These are phyloP conservation scores for Metarhizium anisopliae DNA, from an alignment of 2,329 filamentous ascomycete species.

Conservation along the genomic window DNA sequence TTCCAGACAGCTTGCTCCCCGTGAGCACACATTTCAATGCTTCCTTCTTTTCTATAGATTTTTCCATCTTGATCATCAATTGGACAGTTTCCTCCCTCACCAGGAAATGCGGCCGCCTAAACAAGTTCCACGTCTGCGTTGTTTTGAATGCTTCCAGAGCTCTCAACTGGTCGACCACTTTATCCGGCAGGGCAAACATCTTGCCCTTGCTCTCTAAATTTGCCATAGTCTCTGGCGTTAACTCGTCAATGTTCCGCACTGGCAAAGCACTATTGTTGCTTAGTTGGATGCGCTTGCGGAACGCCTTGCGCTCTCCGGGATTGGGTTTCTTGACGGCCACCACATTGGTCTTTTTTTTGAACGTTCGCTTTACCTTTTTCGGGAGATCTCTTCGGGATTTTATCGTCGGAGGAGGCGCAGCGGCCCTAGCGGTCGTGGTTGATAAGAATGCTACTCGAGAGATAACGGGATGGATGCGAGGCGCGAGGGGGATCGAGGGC, in stretches of 20 bases:
- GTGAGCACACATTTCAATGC: slow-evolving; percentile 58
- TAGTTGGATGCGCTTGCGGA: slow-evolving; percentile 81
- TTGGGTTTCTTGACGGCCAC: slow-evolving; percentile 47
- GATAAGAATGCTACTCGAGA: slow-evolving; percentile 31
- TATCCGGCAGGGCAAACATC: slow-evolving; percentile 60
- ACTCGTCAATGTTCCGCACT: slow-evolving; percentile 56
- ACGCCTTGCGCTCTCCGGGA: slow-evolving; percentile 75
- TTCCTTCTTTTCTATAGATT: slow-evolving; percentile 41
- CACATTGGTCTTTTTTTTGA: slow-evolving; percentile 41
- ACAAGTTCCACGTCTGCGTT: slow-evolving; percentile 80
- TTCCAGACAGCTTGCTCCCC: slow-evolving; percentile 69
- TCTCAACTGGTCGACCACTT: slow-evolving; percentile 69
- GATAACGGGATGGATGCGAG: slow-evolving; percentile 23
- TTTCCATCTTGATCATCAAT: slow-evolving; percentile 54
- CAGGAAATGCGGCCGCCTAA: slow-evolving; percentile 71
- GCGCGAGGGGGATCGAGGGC: slow-evolving; percentile 21
- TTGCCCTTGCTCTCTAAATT: slow-evolving; percentile 49
- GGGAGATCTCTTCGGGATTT: slow-evolving; percentile 28
- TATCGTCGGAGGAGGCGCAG: slow-evolving; percentile 16
- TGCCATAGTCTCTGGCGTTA: slow-evolving; percentile 47
- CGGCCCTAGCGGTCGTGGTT: slow-evolving; percentile 20
- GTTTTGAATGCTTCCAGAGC: slow-evolving; percentile 85
- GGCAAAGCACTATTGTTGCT: slow-evolving; percentile 89
- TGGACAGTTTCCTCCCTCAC: slow-evolving; percentile 70
- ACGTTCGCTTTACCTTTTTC: slow-evolving; percentile 35